phyloP scores from a whole-genome alignment of 1,139 yeast genomes.

The Zhuliangozyma blackwelliae region DNA sequence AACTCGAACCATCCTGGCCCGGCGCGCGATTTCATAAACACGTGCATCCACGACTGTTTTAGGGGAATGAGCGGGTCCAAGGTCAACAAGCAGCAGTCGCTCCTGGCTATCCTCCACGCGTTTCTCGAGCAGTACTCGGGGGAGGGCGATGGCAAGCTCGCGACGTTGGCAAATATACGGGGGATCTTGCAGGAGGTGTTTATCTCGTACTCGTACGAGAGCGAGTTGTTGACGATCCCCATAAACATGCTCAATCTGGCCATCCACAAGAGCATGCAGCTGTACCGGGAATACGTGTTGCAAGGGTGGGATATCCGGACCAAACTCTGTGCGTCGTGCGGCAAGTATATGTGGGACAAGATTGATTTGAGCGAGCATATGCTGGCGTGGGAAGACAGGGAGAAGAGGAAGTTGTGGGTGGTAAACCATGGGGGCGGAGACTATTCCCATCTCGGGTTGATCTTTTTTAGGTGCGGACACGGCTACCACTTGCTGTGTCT shows the following conservation, averaged over 20 bases:
- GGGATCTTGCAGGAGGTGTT: conserved; percentile 60
- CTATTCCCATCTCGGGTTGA: conserved; percentile 19
- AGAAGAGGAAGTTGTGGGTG: conserved; percentile 4
- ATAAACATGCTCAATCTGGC: conserved; percentile 52
- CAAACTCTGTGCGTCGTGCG: conserved; percentile 68
- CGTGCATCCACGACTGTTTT: conserved; percentile 50
- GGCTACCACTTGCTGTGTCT: conserved; percentile 67
- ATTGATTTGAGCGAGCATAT: conserved; percentile 28
- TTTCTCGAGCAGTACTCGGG: conserved; percentile 38
- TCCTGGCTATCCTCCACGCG: conserved; percentile 46
- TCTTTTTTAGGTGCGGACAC: conserved; percentile 47
- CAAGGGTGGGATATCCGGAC: conserved; percentile 60
- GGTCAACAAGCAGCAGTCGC: conserved; percentile 33
- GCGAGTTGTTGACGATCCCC: conserved; percentile 51
- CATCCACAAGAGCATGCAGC: conserved; percentile 41
- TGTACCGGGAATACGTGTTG: conserved; percentile 34
- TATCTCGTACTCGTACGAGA: conserved; percentile 61
- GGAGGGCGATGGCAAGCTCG: conserved; percentile 20
- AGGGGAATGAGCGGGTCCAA: conserved; percentile 43
- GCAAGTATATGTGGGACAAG: conserved; percentile 58
- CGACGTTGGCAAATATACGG: conserved; percentile 56
- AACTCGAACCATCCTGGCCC: conserved; percentile 5
- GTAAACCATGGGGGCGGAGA: conserved; percentile 1
- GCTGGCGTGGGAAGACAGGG: conserved; percentile 46
- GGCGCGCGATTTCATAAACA: conserved; percentile 30